Evolutionary conservation across 768 basidiomycete species (phyloP).

Genomic region (Rhizopogon sp.): DNA sequence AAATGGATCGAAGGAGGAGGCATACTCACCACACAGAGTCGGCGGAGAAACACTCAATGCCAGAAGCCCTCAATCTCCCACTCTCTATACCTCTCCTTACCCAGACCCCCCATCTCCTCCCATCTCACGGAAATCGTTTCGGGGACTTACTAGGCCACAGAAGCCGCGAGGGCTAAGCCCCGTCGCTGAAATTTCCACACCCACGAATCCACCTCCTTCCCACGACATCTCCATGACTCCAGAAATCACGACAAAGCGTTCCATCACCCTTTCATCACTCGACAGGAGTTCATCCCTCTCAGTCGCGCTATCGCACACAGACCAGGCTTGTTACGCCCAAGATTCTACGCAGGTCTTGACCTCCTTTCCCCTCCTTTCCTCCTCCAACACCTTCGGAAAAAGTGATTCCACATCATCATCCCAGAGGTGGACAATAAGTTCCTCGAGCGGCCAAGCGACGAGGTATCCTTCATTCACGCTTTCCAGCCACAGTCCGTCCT

Average conservation of each 20-base stretch:
- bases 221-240: background rate
- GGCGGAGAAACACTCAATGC: background rate
- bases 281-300: background rate
- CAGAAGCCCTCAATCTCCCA: constrained; percentile 16
- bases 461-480: constrained; percentile 24
- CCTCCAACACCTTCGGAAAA: constrained; percentile 21
- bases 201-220: background rate
- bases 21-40: background rate
- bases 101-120: constrained; percentile 1
- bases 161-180: constrained; percentile 10
- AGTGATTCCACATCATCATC: constrained; percentile 13
- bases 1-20: background rate
- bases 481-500: constrained; percentile 12
- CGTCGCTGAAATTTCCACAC: constrained; percentile 13
- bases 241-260: background rate
- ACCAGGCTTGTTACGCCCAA: constrained; percentile 16
- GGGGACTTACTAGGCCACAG: background rate
- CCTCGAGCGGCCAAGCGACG: constrained; percentile 13
- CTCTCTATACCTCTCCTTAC: background rate
- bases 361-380: constrained; percentile 19
- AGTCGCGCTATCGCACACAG: background rate
- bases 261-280: background rate
- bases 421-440: constrained; percentile 4
- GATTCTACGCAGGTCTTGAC: constrained; percentile 21
- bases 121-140: constrained; percentile 7